These are phyloP conservation scores for Sugiyamaella americana DNA, from an alignment of 805 yeast species.

Conservation along the genomic window DNA sequence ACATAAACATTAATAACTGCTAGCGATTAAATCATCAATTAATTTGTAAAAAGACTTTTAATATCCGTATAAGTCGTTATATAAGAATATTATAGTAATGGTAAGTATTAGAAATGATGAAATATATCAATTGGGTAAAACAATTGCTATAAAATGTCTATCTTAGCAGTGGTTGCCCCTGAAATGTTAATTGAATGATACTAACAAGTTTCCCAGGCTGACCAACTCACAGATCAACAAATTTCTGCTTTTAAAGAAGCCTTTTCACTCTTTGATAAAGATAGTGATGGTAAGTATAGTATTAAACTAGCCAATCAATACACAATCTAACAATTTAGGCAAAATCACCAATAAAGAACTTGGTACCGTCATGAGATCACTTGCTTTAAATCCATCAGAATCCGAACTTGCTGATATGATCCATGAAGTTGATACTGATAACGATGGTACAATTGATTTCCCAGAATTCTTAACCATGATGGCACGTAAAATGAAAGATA, in stretches of 20 bases:
- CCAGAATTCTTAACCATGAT: slow-evolving; percentile 77
- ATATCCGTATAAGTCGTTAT: no score
- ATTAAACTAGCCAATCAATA: not conserved
- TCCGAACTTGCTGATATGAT: slow-evolving; percentile 94
- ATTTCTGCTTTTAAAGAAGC: slow-evolving; percentile 97
- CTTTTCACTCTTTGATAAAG: slow-evolving; percentile 92
- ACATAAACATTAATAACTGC: no score
- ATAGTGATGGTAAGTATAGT: slow-evolving; percentile 64
- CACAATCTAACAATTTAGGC: slow-evolving; percentile 15
- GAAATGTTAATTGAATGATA: no score
- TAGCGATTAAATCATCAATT: no score
- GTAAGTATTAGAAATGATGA: no score
- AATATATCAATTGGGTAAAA: no score
- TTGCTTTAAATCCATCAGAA: slow-evolving; percentile 96
- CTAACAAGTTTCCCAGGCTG: slow-evolving; percentile 42
- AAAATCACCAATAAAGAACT: slow-evolving; percentile 92
- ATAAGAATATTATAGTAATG: no score
- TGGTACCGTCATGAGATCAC: slow-evolving; percentile 98
- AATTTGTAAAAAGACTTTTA: no score
- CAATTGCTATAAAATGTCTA: no score
- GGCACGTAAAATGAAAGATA: slow-evolving; percentile 92
- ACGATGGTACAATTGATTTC: slow-evolving; percentile 83
- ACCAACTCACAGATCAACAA: slow-evolving; percentile 88
- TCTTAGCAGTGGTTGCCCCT: no score
- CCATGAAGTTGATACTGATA: slow-evolving; percentile 94